These are phyloP conservation scores for Mycena citricolor DNA, from an alignment of 1,284 basidiomycete species.

Conservation along the genomic window DNA sequence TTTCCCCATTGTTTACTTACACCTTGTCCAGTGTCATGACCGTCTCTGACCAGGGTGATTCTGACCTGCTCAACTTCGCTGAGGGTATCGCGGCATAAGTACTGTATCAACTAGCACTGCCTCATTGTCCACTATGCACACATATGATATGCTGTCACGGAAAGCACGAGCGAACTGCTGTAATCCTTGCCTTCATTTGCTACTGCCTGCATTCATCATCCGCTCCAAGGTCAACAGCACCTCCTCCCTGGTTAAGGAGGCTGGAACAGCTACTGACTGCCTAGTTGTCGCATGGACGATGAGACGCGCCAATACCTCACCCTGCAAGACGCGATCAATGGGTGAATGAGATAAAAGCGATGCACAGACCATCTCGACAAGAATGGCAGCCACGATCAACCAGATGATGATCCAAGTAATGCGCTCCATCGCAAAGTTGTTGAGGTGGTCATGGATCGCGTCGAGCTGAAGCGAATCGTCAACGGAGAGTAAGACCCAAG, in stretches of 20 bases:
- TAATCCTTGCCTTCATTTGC: too few species aligned
- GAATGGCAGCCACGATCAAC: slow-evolving; percentile 86
- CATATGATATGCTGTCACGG: slow-evolving; percentile 6
- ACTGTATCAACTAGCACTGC: slow-evolving; percentile 7
- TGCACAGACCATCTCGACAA: slow-evolving; percentile 71
- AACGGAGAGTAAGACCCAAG: slow-evolving; percentile 13
- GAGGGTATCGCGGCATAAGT: slow-evolving; percentile 52
- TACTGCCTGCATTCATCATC: too few species aligned
- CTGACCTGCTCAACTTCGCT: slow-evolving; percentile 83
- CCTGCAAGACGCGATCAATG: slow-evolving; percentile 40
- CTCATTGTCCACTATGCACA: slow-evolving; percentile 9
- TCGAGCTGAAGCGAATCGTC: slow-evolving; percentile 63
- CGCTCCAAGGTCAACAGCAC: slow-evolving; percentile 41
- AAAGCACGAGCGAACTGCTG: too few species aligned
- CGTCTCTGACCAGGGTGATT: slow-evolving; percentile 95
- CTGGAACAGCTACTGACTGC: slow-evolving; percentile 17
- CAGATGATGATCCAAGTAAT: slow-evolving; percentile 96
- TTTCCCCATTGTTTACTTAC: slow-evolving; percentile 12
- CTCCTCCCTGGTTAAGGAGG: slow-evolving; percentile 36
- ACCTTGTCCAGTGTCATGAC: slow-evolving; percentile 82
- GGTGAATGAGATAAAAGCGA: not conserved
- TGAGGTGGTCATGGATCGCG: slow-evolving; percentile 92
- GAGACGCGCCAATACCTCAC: slow-evolving; percentile 82
- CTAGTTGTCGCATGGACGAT: slow-evolving; percentile 58
- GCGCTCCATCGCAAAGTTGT: slow-evolving; percentile 88